Evolutionary conservation across 2,329 filamentous ascomycete genomes (phyloP), one percentile per base, ranked within the genome.

Genomic region (Colletotrichum filicis): DNA sequence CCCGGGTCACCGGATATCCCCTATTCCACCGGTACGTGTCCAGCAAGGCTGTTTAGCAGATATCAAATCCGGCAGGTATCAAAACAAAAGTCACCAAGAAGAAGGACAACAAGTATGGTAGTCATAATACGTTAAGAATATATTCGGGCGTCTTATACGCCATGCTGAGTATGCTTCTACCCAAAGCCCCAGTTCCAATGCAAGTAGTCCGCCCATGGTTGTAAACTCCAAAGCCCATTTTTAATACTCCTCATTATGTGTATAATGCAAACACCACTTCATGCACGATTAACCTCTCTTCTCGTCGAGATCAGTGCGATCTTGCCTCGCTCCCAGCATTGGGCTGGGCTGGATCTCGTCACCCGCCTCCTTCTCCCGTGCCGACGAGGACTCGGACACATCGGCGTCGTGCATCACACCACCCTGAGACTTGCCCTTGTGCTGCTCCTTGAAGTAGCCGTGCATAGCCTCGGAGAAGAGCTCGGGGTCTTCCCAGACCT

Each of bases 381-480:
- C 53, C 7, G 71, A 74, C 24, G 66, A 70, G 5, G 71, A 65
- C 24, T 57, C 55, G 1, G 71, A 73, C 11, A 14, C 60, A 22
- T 59, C 46, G 35, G 49, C 55, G 2, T 53, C 66, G 24, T 55
- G 37, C 56, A 73, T 61, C 16, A 70, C 56, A 8, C 66, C 71
- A 2, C 56, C 42, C 2, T 49, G 46, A 35, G 8, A 60, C 64
- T 72, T 78, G 77, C 24, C 52, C 68, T 68, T 72, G 52, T 68
- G 37, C 37, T 66, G 57, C 32, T 60, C 71, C 78, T 84, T 82
- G 80, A 91, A 91, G 80, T 89, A 91, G 53, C 85, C 82, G 77
- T 88, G 86, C 46, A 90, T 89, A 77, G 88, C 86, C 22, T 85
- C 82, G 7, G 86, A 88, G 74, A 88, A 88, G 37, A 86, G 84